Evolutionary conservation across 371 early-diverging fungal genomes (phyloP), one percentile per base, ranked within the genome.

Genomic region (Actinomortierella wolfii): DNA sequence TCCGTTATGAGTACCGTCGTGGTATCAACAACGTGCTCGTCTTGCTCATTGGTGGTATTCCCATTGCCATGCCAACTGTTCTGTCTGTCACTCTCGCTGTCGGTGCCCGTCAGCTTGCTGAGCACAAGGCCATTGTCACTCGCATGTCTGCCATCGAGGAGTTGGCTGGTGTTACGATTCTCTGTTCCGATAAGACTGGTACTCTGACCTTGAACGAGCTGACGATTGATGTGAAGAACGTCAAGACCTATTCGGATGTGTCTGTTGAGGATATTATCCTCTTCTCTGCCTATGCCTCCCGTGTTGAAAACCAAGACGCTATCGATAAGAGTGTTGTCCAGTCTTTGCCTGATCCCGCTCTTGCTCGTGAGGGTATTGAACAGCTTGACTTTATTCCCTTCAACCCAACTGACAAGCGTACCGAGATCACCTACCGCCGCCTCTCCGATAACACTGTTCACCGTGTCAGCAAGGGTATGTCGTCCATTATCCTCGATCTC

Each of bases 151-250:
- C 89, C 43, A 92, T 95, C 57, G 97, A 97, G 79, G 93, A 93
- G 63, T 85, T 97, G 74, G 96, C 96, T n/a, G 92, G 93, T 67
- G 93, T 93, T 43, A 88, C 89, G 50, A 91, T 95, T 51, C 91
- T 97, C 64, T 95, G 96, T 82, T 91, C 94, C 11, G 97, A 96
- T 83, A 97, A 97, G 85, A 97, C 97, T 15, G 97, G 97, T 52
- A 97, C 98, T 21, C 82, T 97, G 57, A 97, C 97, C 39, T 86
- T 93, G 59, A 95, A 95, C 84, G 90, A 93, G 81, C 86, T 95
- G 76, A 86, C 82, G 68, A 89, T 94, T 56, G 83, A 83, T 65
- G 75, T 80, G 57, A 78, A 83, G 53, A 79, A 85, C 52, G 81
- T 87, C 78, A 86, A 85, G 81, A 79, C 79, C 59, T 88, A 88